A percentile compares a stretch with the other conserved stretches of the same genome.
Conservation (phyloP, 225 moss, liverwort and hornwort genomes). For the Physcomitrellopsis africana region DNA sequence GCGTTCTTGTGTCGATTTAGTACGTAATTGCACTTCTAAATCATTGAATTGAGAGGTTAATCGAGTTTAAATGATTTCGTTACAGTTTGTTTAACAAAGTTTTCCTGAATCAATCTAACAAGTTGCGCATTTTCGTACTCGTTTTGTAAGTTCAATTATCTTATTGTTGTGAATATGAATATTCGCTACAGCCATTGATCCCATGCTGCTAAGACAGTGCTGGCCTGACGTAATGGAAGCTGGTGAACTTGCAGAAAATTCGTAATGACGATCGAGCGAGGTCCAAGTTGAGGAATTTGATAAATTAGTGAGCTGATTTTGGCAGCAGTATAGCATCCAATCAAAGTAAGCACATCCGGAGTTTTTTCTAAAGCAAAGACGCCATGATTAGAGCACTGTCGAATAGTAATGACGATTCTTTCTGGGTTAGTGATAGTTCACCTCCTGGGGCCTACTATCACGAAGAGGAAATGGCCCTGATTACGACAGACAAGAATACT, state of each 20-base stretch:
- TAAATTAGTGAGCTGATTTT: background rate
- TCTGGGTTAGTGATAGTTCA: constrained; percentile 40
- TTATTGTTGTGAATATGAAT: background rate
- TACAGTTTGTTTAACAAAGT: background rate
- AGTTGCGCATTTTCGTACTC: background rate
- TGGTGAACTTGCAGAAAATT: constrained; percentile 22
- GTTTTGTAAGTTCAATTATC: background rate
- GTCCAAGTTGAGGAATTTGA: constrained; percentile 9
- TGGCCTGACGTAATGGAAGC: background rate
- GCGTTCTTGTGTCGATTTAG: constrained; percentile 1
- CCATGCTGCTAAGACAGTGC: background rate
- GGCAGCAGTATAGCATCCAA: constrained; percentile 12
- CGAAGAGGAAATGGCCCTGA: constrained; percentile 40
- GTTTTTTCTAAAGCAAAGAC: background rate
- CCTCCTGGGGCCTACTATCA: constrained; percentile 11
- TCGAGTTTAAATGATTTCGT: background rate
- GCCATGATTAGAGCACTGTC: constrained; percentile 34
- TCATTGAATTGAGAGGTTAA: constrained; percentile 1
- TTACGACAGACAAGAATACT: constrained; percentile 29
- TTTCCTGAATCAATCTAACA: background rate
- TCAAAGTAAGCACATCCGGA: background rate
- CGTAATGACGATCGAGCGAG: constrained; percentile 12
- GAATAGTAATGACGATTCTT: constrained; percentile 40
- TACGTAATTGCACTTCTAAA: background rate
- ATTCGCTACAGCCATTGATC: too few species aligned